phyloP scores from a whole-genome alignment of 202 grass and related monocot species.

The Panicum virgatum region DNA sequence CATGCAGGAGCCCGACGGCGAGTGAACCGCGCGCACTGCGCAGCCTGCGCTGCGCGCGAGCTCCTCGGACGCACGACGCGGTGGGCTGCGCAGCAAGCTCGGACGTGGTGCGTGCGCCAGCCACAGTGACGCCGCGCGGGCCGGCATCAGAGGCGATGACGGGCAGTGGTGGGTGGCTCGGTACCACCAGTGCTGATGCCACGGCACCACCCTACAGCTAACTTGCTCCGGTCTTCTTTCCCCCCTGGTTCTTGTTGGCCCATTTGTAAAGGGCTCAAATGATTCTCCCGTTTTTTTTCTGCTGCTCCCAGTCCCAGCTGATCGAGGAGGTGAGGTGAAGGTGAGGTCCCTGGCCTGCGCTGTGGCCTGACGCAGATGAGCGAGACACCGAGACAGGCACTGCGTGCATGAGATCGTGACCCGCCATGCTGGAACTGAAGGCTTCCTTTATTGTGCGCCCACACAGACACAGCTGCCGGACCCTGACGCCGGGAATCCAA shows the following conservation, averaged over 20 bases:
- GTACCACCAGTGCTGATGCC: not conserved
- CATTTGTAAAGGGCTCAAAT: not conserved
- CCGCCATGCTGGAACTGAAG: slow-evolving; percentile 38
- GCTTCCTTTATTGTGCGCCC: slow-evolving; percentile 42
- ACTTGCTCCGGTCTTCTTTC: no score
- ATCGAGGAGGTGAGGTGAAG: not conserved
- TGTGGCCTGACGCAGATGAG: not conserved
- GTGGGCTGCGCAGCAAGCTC: not conserved
- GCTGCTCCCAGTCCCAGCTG: not conserved
- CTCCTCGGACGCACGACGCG: not conserved
- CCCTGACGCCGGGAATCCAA: slow-evolving; percentile 39
- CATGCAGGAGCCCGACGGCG: no score
- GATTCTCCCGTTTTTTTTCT: not conserved
- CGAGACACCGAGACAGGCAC: not conserved
- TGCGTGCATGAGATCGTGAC: slow-evolving; percentile 3
- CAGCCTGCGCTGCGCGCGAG: no score
- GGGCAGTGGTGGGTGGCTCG: no score
- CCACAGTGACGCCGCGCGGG: not conserved
- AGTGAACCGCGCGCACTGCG: not conserved
- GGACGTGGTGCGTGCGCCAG: not conserved
- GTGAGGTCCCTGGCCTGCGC: not conserved
- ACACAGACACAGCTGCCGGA: not conserved
- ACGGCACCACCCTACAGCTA: not conserved
- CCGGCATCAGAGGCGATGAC: not conserved
- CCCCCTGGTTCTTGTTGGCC: not conserved